These are phyloP conservation scores for Beauveria pseudobassiana DNA, from an alignment of 2,329 filamentous ascomycete genomes.

Conservation along the genomic window DNA sequence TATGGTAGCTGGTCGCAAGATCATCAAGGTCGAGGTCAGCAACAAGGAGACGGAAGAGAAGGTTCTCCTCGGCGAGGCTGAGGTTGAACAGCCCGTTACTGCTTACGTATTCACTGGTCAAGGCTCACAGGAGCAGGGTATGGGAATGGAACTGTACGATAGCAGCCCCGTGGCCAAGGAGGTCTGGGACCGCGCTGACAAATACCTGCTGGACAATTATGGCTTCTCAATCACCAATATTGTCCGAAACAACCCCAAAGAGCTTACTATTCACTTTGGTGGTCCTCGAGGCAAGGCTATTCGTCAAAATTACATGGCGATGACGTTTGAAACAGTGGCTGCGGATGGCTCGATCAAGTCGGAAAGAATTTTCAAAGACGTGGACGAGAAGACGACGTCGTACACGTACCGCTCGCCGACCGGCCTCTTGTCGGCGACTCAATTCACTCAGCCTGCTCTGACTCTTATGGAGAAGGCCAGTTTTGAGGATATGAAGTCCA, in stretches of 20 bases:
- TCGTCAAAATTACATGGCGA: conserved; percentile 97
- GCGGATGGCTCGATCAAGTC: conserved; percentile 91
- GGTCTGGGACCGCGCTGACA: conserved; percentile 96
- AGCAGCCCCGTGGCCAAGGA: conserved; percentile 92
- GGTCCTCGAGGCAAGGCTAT: conserved; percentile 95
- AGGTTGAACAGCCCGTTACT: conserved; percentile 94
- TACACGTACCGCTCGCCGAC: conserved; percentile 97
- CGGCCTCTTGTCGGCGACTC: conserved; percentile 89
- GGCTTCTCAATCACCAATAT: conserved; percentile 98
- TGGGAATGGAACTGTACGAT: conserved; percentile 98
- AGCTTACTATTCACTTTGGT: conserved; percentile 96
- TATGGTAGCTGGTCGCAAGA: conserved; percentile 97
- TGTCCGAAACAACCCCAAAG: conserved; percentile 98
- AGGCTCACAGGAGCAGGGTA: conserved; percentile 96
- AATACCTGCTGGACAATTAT: conserved; percentile 97
- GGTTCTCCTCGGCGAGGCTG: conserved; percentile 88
- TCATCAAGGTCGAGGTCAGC: conserved; percentile 95
- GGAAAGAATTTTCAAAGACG: conserved; percentile 99
- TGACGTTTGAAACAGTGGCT: conserved; percentile 98
- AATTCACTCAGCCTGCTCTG: conserved; percentile 95
- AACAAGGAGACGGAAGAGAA: conserved; percentile 97
- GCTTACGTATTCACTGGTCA: conserved; percentile 98
- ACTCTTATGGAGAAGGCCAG: conserved; percentile 99
- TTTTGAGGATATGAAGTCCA: conserved; percentile 97
- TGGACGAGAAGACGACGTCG: conserved; percentile 82